Evolutionary conservation across 1,139 yeast species (phyloP).

Genomic region (Suhomyces ambrosiae): DNA sequence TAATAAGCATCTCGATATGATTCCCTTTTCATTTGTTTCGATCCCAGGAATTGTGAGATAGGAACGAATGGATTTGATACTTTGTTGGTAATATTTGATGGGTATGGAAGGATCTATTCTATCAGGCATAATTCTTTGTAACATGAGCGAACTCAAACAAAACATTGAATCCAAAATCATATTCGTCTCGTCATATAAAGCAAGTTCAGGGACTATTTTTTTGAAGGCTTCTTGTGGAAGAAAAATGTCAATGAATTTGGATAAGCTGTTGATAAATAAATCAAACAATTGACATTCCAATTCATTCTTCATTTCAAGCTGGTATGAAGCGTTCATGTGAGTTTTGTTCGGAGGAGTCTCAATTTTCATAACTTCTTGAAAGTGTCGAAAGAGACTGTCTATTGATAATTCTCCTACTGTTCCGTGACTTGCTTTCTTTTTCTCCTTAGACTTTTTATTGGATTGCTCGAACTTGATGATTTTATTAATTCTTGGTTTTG

Average conservation of each 20-base stretch:
- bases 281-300: constrained; percentile 37
- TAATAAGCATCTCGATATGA: constrained; percentile 38
- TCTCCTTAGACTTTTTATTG: constrained; percentile 7
- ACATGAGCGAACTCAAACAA: constrained; percentile 38
- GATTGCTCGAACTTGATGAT: constrained; percentile 19
- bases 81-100: constrained; percentile 39
- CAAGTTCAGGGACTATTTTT: constrained; percentile 37
- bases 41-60: constrained; percentile 28
- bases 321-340: constrained; percentile 11
- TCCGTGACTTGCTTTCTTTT: constrained; percentile 5
- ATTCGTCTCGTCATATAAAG: constrained; percentile 40
- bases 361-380: constrained; percentile 27
- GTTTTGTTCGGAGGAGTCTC: constrained; percentile 12
- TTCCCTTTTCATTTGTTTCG: constrained; percentile 29
- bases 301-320: constrained; percentile 23
- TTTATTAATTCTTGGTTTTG: constrained; percentile 40
- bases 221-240: constrained; percentile 33
- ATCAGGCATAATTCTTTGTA: constrained; percentile 33
- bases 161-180: constrained; percentile 39
- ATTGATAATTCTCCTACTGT: constrained; percentile 25
- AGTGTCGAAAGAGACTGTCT: constrained; percentile 32
- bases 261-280: constrained; percentile 33
- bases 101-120: constrained; percentile 34
- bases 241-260: constrained; percentile 35
- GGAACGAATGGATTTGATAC: constrained; percentile 36